phyloP scores from a whole-genome alignment of 306 rosid species.

The Cucumis hystrix region DNA sequence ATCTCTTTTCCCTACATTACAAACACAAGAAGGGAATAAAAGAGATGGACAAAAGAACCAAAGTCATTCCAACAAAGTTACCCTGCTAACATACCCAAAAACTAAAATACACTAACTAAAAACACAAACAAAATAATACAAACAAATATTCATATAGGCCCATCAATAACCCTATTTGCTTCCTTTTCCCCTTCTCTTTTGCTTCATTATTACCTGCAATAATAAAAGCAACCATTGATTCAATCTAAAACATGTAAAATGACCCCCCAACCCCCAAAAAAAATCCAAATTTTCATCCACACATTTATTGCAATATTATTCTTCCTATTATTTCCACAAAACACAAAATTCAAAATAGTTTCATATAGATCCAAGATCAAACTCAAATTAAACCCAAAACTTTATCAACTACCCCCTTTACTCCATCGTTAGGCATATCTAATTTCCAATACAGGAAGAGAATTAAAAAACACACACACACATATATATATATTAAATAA shows the following conservation, averaged over 20 bases:
- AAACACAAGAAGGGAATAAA: constrained; percentile 2
- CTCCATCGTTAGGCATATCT: background rate
- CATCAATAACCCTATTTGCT: background rate
- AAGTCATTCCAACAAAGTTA: background rate
- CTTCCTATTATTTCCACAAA: background rate
- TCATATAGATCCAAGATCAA: background rate
- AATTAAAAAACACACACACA: background rate
- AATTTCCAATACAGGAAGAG: background rate
- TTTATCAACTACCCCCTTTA: background rate
- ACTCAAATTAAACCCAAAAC: background rate
- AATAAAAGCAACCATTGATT: background rate
- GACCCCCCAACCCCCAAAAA: background rate
- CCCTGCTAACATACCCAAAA: background rate
- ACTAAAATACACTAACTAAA: background rate
- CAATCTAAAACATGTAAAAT: background rate
- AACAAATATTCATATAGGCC: background rate
- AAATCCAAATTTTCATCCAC: background rate
- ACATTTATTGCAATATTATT: background rate
- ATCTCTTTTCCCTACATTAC: constrained; percentile 4
- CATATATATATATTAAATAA: background rate
- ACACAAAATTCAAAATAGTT: background rate
- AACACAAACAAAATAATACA: background rate
- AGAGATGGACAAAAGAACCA: constrained; percentile 12
- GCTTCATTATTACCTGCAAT: constrained; percentile 8
- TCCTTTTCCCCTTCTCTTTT: background rate